Conservation (phyloP, 2,329 filamentous ascomycete genomes). For the Cladosporium sp. region DNA sequence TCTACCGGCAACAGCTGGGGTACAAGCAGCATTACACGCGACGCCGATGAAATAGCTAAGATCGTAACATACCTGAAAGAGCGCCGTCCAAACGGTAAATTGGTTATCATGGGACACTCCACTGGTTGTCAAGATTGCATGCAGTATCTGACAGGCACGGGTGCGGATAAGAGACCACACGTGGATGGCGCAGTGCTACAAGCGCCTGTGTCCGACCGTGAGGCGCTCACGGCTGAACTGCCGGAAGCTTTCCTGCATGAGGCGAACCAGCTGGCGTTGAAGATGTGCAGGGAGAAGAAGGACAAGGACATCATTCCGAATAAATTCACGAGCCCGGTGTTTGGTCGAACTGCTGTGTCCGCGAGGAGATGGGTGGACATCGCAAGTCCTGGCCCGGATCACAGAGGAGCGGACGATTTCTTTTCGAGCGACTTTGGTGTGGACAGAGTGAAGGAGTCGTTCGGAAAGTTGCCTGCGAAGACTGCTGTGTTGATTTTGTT, state of each 20-base stretch:
- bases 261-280: constrained; percentile 49
- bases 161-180: constrained; percentile 46
- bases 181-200: constrained; percentile 80
- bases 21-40: constrained; percentile 53
- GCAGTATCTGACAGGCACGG: constrained; percentile 56
- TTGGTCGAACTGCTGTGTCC: constrained; percentile 48
- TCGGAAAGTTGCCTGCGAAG: constrained; percentile 58
- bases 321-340: constrained; percentile 35
- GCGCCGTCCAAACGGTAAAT: constrained; percentile 48
- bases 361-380: constrained; percentile 62
- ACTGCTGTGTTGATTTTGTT: constrained; percentile 66
- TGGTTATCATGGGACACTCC: constrained; percentile 70
- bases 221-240: constrained; percentile 57
- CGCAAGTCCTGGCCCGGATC: constrained; percentile 55
- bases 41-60: constrained; percentile 56
- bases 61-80: constrained; percentile 55
- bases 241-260: constrained; percentile 47
- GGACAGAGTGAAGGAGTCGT: constrained; percentile 62
- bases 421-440: constrained; percentile 78
- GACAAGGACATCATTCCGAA: constrained; percentile 58
- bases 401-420: constrained; percentile 76
- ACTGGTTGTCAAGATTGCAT: constrained; percentile 71
- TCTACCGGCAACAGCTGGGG: constrained; percentile 61
- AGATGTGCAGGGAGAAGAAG: constrained; percentile 58
- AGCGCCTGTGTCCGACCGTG: constrained; percentile 76